Conservation (phyloP, 495 filamentous ascomycete genomes). For the Penicillium atrosanguineum region DNA sequence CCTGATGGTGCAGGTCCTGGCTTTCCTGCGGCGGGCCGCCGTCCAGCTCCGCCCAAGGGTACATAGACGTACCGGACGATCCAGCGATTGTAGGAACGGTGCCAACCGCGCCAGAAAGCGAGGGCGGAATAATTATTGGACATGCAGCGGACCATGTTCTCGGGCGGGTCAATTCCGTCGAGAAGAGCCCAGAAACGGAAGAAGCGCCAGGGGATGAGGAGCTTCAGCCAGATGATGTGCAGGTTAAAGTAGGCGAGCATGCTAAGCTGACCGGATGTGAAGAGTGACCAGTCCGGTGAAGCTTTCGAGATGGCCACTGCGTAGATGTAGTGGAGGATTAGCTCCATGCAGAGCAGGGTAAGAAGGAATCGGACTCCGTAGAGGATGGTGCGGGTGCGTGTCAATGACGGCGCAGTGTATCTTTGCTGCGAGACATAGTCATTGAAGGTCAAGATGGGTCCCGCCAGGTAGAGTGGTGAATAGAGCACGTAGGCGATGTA, state of each 20-base stretch:
- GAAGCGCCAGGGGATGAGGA: constrained; percentile 93
- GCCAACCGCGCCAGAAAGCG: constrained; percentile 97
- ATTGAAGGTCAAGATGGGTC: constrained; percentile 96
- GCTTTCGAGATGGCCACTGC: constrained; percentile 88
- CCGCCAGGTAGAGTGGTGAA: constrained; percentile 86
- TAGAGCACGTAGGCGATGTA: constrained; percentile 89
- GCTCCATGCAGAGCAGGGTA: constrained; percentile 83
- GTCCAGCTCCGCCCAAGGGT: constrained; percentile 70
- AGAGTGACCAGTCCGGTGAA: constrained; percentile 72
- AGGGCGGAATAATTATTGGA: constrained; percentile 88
- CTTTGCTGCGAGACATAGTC: constrained; percentile 90
- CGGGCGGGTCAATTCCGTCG: constrained; percentile 90
- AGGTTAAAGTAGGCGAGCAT: constrained; percentile 96
- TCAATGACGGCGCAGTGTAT: constrained; percentile 68
- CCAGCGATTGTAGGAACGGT: constrained; percentile 92
- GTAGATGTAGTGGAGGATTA: constrained; percentile 92
- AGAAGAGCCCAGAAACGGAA: constrained; percentile 92
- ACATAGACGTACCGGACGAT: constrained; percentile 92
- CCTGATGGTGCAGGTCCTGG: constrained; percentile 18
- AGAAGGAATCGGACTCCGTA: constrained; percentile 86
- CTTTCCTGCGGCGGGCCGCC: constrained; percentile 12
- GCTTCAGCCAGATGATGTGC: constrained; percentile 96
- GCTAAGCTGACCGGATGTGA: constrained; percentile 83
- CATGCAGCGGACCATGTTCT: constrained; percentile 98
- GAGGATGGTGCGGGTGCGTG: constrained; percentile 59